phyloP scores from a whole-genome alignment of 768 basidiomycete species.

The Tubosaeta brunneosetosa region DNA sequence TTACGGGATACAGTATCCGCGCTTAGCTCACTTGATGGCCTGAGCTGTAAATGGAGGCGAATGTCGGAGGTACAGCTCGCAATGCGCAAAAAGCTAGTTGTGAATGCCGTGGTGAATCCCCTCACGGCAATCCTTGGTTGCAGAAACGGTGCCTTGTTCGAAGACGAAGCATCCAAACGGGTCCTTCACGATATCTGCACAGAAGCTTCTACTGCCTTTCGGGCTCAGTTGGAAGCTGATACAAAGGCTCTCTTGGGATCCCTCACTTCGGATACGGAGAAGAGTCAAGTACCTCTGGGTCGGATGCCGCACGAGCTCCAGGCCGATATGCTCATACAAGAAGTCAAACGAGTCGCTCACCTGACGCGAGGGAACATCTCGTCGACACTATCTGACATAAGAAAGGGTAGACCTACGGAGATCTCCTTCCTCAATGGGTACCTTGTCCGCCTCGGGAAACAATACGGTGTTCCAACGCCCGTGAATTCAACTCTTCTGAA shows the following conservation, averaged over 20 bases:
- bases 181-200: conserved; percentile 53
- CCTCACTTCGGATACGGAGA: conserved; percentile 21
- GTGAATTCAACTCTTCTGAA: conserved; percentile 51
- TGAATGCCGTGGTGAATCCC: conserved; percentile 81
- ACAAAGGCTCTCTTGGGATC: conserved; percentile 21
- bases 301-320: conserved; percentile 47
- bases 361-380: conserved; percentile 66
- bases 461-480: conserved; percentile 55
- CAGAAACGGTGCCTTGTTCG: conserved; percentile 71
- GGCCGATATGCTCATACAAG: conserved; percentile 42
- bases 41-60: conserved; percentile 62
- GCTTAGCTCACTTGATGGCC: conserved; percentile 49
- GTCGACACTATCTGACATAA: conserved; percentile 75
- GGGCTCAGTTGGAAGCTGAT: conserved; percentile 44
- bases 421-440: conserved; percentile 83
- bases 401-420: conserved; percentile 61
- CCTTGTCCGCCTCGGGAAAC: conserved; percentile 55
- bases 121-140: conserved; percentile 79
- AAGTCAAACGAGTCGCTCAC: conserved; percentile 55
- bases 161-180: conserved; percentile 36
- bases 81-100: conserved; percentile 76
- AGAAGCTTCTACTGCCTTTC: conserved; percentile 69
- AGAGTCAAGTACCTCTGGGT: conserved; percentile 26
- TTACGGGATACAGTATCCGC: conserved; percentile 67
- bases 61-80: conserved; percentile 61